Evolutionary conservation across 805 yeast species (phyloP), one percentile per base, ranked within the genome.

Genomic region (Jamesozyma lodderae): DNA sequence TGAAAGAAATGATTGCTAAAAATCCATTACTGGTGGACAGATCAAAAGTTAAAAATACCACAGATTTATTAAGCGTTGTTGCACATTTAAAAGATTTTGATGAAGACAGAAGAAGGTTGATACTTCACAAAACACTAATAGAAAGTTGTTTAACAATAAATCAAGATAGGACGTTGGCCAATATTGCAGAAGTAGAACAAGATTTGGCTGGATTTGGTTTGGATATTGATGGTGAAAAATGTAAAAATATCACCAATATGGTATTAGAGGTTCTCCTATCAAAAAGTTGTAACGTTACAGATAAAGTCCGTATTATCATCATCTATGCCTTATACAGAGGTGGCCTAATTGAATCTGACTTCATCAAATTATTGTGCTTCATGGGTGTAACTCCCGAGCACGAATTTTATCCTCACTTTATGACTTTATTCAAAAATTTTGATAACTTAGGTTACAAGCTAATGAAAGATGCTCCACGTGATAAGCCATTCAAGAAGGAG

Each of bases 151-250:
- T 83, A 59, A 70, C 68, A 20, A 60, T 70, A 13, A 77, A 80
- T 54, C 73, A 77, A 35, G 68, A 66, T 21, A 67, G 77, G 43
- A 69, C 73, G 44, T 62, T 86, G 46, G 77, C 81, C 7, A 85
- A 76, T 42, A 67, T 83, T 15, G 85, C 95, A 1, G 92, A 84
- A 45, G 70, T 87, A 41, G 97, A 92, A 60, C 96, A 88, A 61
- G 73, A 79, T 15, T 69, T 87, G 45, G 75, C 81, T 4, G 83
- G 86, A 4, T 75, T 75, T 31, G 94, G 94, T 17, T 58, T 72
- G 3, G 78, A 77, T 40, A 67, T 77, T 33, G 82, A 84, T 45
- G 87, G 90, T 3, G 70, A 70, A 20, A 73, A 73, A 47, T 70
- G 71, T 32, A 73, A 73, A 47, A 68, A 71, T 37, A 61, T 83